A percentile compares a stretch with the other conserved stretches of the same genome.
Evolutionary conservation across 495 filamentous ascomycete species (phyloP).

Genomic region (Aspergillus haitiensis): DNA sequence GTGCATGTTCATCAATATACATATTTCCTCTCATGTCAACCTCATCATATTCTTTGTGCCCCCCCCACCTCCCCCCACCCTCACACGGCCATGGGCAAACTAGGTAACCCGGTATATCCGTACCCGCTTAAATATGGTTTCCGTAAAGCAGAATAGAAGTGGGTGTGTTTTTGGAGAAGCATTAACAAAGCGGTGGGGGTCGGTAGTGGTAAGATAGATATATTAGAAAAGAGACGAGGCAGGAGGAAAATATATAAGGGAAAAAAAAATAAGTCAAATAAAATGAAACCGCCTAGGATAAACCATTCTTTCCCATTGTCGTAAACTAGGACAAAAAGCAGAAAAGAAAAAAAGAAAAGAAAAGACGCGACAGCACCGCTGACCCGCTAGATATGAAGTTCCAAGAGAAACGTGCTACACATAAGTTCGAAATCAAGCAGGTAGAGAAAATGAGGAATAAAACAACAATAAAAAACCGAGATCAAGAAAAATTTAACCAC

Average conservation of each 20-base stretch:
- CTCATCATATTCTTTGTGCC: neutral
- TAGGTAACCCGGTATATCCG: constrained; percentile 11
- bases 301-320: neutral
- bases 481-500: constrained; percentile 5
- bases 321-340: neutral
- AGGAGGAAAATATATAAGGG: neutral
- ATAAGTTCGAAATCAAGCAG: constrained; percentile 6
- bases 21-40: neutral
- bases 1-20: neutral
- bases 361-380: constrained; percentile 23
- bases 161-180: too few species aligned
- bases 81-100: neutral
- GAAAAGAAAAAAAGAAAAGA: constrained; percentile 2
- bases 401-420: constrained; percentile 2
- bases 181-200: too few species aligned
- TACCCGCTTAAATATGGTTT: constrained; percentile 6
- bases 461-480: constrained; percentile 18
- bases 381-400: constrained; percentile 14
- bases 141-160: neutral
- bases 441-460: neutral
- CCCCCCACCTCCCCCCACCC: too few species aligned
- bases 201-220: too few species aligned
- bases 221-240: neutral
- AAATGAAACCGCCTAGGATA: neutral
- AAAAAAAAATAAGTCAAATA: neutral